phyloP scores from a whole-genome alignment of 2,329 filamentous ascomycete species.

The Claviceps pazoutovae region DNA sequence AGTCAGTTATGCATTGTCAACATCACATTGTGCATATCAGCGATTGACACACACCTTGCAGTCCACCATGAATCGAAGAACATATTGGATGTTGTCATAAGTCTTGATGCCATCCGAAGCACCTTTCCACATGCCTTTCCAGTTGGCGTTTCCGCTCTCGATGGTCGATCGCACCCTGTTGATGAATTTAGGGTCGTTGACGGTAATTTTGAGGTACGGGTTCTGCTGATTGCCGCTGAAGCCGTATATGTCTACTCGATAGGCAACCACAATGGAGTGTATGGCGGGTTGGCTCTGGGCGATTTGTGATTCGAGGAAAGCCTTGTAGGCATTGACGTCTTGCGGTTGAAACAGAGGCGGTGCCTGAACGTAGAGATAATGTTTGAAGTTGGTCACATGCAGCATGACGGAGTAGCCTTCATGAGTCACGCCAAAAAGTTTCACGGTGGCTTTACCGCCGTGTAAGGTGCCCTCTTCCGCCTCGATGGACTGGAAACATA shows the following conservation, averaged over 20 bases:
- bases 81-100: constrained; percentile 91
- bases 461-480: constrained; percentile 75
- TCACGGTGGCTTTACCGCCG: constrained; percentile 64
- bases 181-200: constrained; percentile 53
- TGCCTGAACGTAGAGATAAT: constrained; percentile 89
- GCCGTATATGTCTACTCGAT: constrained; percentile 83
- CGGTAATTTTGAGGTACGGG: constrained; percentile 85
- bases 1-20: constrained; percentile 6
- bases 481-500: constrained; percentile 95
- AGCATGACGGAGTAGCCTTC: constrained; percentile 81
- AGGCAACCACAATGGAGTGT: constrained; percentile 64
- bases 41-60: constrained; percentile 44
- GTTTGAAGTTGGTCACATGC: constrained; percentile 89
- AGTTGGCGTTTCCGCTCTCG: constrained; percentile 67
- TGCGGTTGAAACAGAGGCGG: constrained; percentile 65
- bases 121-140: constrained; percentile 74
- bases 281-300: constrained; percentile 63
- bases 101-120: constrained; percentile 62
- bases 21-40: not conserved
- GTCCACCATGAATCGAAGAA: constrained; percentile 95
- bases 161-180: constrained; percentile 30
- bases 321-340: constrained; percentile 66
- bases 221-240: constrained; percentile 89
- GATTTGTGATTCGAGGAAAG: constrained; percentile 66
- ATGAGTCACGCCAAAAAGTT: constrained; percentile 82